phyloP scores from a whole-genome alignment of 495 filamentous ascomycete genomes.

The Penicillium cinerascens region DNA sequence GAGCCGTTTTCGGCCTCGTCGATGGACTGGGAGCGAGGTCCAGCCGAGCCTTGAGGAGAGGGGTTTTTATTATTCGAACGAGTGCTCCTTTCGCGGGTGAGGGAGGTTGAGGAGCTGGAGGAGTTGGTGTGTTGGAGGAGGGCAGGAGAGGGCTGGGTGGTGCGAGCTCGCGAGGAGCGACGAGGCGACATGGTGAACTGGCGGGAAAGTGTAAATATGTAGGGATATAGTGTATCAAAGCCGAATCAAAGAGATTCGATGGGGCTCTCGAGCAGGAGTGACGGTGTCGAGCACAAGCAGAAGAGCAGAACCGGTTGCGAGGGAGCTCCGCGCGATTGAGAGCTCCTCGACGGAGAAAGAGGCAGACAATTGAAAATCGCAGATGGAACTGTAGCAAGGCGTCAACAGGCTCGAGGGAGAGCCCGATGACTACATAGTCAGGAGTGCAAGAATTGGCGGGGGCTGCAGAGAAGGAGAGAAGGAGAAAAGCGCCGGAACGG shows the following conservation, averaged over 20 bases:
- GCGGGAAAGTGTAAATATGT: constrained; percentile 1
- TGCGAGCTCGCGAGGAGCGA: constrained; percentile 88
- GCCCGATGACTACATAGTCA: constrained; percentile 48
- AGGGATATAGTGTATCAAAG: constrained; percentile 9
- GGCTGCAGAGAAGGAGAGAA: constrained; percentile 30
- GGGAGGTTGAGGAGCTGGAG: constrained; percentile 71
- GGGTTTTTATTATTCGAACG: constrained; percentile 66
- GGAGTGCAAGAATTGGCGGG: constrained; percentile 30
- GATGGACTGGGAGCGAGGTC: constrained; percentile 74
- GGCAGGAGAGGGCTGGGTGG: constrained; percentile 65
- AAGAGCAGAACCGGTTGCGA: constrained; percentile 21
- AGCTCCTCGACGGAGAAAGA: constrained; percentile 21
- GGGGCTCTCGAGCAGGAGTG: not conserved
- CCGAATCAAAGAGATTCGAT: constrained; percentile 4
- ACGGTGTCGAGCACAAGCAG: constrained; percentile 4
- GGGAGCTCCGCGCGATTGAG: constrained; percentile 29
- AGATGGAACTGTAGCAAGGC: constrained; percentile 28
- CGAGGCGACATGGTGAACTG: constrained; percentile 63
- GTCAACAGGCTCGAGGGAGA: constrained; percentile 37
- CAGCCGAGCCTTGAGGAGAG: constrained; percentile 69
- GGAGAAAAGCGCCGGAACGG: constrained; percentile 36
- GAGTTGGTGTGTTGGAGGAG: constrained; percentile 68
- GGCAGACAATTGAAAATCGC: constrained; percentile 24
- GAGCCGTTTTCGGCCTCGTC: constrained; percentile 60
- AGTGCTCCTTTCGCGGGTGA: constrained; percentile 66